These are phyloP conservation scores for Diaporthe vexans DNA, from an alignment of 2,329 filamentous ascomycete species.

Conservation along the genomic window DNA sequence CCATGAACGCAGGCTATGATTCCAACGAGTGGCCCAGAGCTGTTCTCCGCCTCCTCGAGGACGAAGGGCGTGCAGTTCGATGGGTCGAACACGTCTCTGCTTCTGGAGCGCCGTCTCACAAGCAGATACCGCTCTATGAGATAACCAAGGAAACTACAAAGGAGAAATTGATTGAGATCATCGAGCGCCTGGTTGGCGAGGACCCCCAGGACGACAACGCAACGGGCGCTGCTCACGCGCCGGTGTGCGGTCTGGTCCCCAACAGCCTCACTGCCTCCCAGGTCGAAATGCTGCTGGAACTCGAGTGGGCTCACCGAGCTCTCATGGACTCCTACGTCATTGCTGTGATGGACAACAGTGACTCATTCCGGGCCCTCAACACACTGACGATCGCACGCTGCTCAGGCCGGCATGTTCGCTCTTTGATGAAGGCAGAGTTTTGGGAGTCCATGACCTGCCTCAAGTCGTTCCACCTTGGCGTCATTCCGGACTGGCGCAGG, in stretches of 20 bases:
- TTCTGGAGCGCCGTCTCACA: slow-evolving; percentile 47
- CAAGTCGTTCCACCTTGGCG: slow-evolving; percentile 67
- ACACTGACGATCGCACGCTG: slow-evolving; percentile 75
- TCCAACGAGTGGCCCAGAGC: slow-evolving; percentile 51
- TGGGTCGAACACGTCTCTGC: slow-evolving; percentile 34
- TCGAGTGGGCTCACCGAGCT: slow-evolving; percentile 77
- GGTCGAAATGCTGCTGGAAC: slow-evolving; percentile 77
- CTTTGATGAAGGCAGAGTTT: slow-evolving; percentile 70
- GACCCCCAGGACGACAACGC: background rate
- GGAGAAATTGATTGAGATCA: slow-evolving; percentile 23
- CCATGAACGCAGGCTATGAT: slow-evolving; percentile 53
- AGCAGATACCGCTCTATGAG: slow-evolving; percentile 42
- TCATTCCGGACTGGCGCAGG: slow-evolving; percentile 77
- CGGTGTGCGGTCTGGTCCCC: slow-evolving; percentile 51
- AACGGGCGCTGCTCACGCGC: slow-evolving; percentile 43
- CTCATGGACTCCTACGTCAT: slow-evolving; percentile 78
- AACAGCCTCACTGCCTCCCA: slow-evolving; percentile 72
- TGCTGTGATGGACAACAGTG: slow-evolving; percentile 71
- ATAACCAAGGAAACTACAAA: slow-evolving; percentile 20
- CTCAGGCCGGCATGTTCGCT: slow-evolving; percentile 71
- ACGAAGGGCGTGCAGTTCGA: slow-evolving; percentile 47
- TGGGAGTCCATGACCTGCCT: slow-evolving; percentile 72
- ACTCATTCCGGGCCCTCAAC: slow-evolving; percentile 66
- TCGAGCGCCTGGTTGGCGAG: slow-evolving; percentile 24
- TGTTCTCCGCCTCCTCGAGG: slow-evolving; percentile 52